Evolutionary conservation across 2,329 filamentous ascomycete genomes (phyloP), one percentile per base, ranked within the genome.

Genomic region (Pseudogymnoascus sp.): DNA sequence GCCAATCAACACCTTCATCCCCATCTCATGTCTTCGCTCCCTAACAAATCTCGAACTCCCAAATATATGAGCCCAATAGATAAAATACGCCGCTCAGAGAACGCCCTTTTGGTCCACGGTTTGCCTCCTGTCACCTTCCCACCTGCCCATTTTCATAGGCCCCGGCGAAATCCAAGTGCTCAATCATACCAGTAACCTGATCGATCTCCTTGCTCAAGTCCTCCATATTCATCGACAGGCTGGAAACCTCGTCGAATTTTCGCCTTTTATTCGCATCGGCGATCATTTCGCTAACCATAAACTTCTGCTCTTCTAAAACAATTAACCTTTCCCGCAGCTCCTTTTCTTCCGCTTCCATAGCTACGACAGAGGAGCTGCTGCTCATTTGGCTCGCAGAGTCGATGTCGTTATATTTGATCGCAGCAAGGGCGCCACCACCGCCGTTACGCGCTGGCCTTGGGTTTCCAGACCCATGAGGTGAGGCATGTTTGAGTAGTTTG

Each of bases 301-400:
- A 90, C 69, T 85, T 86, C 70, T 90, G 88, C 71, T 90, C 88
- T 70, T 90, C 87, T 0, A 90, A 76, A 1, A 90, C 82, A 40
- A 90, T 89, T 9, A 90, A 71, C 8, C 83, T 76, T 66, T 90
- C 87, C 25, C 85, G 80, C 1, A 90, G 74, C n/a, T 84, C 79
- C 69, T 88, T 89, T 71, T 90, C 88, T 71, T 90, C 87, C 0
- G 81, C 80, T 72, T 90, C 87, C 64, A 89, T 77, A 2, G 84
- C 84, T 0, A 85, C 88, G 12, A 89, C 77, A 12, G 80, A 80
- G 65, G 80, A 83, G 63, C 81, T 82, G 67, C 82, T 82, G 66
- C 83, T 85, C 60, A 80, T 77, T 41, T 74, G 77, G 63, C 79
- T 82, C 1, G 74, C 76, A 9, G 78, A 78, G 12, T 79, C 75